These are phyloP conservation scores for Candida morakotiae DNA, from an alignment of 805 yeast genomes.

Conservation along the genomic window DNA sequence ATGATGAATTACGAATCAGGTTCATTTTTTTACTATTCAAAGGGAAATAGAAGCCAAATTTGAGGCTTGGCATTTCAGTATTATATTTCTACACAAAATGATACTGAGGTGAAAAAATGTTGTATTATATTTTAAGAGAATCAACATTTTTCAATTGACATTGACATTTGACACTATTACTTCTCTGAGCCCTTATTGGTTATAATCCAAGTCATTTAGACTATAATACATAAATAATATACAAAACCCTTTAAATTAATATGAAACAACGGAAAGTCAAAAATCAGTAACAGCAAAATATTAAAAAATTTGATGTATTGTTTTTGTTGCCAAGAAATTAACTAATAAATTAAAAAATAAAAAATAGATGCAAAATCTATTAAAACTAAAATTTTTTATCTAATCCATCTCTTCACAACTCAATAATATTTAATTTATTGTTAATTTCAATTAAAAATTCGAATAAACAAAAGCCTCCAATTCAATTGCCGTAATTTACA, in stretches of 20 bases:
- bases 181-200: too few species aligned
- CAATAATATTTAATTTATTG: too few species aligned
- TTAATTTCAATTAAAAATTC: too few species aligned
- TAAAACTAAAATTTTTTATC: background rate
- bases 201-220: background rate
- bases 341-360: too few species aligned
- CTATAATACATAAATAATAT: background rate
- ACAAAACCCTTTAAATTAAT: background rate
- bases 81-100: too few species aligned
- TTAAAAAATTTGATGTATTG: background rate
- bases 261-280: background rate
- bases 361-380: background rate
- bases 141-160: too few species aligned
- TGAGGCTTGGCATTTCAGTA: too few species aligned
- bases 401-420: background rate
- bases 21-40: background rate
- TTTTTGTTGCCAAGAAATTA: background rate
- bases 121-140: too few species aligned
- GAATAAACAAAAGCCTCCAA: too few species aligned
- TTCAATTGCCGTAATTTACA: background rate
- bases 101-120: too few species aligned
- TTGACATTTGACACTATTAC: too few species aligned
- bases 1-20: background rate
- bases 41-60: too few species aligned
- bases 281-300: background rate